Conservation (phyloP, 1,139 yeast genomes). For the Debaryomyces fabryi region DNA sequence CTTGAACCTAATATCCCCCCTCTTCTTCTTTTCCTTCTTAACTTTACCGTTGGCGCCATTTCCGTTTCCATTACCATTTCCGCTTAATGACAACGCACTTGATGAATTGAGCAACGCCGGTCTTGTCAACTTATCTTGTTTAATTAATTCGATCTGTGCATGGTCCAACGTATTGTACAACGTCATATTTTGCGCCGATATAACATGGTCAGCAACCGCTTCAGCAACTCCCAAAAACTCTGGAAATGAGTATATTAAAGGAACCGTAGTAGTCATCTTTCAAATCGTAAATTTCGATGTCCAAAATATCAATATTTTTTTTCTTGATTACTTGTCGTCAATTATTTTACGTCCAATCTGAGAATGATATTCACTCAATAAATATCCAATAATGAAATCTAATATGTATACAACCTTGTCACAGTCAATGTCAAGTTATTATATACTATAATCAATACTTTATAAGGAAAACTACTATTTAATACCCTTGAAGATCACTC, state of each 20-base stretch:
- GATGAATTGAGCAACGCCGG: constrained; percentile 14
- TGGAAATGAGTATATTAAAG: constrained; percentile 87
- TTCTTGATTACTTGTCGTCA: not conserved
- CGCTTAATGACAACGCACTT: constrained; percentile 15
- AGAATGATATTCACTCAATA: not conserved
- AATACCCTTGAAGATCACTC: constrained; percentile 2
- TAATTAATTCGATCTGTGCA: constrained; percentile 33
- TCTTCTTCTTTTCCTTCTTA: constrained; percentile 42
- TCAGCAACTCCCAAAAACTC: constrained; percentile 90
- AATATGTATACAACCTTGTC: not conserved
- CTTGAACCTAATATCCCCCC: constrained; percentile 69
- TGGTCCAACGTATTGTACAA: constrained; percentile 53
- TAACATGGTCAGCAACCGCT: constrained; percentile 89
- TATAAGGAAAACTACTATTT: not conserved
- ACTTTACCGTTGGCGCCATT: constrained; percentile 8
- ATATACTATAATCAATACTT: not conserved
- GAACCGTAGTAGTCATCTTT: constrained; percentile 87
- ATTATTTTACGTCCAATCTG: not conserved
- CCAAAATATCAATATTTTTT: not conserved
- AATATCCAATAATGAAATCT: not conserved
- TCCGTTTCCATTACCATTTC: constrained; percentile 8
- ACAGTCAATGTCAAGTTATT: not conserved
- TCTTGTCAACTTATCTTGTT: constrained; percentile 19
- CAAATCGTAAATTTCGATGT: not conserved
- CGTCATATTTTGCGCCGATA: constrained; percentile 76